Conservation (phyloP, 75 land plant species). For the Isoetes taiwanensis region DNA sequence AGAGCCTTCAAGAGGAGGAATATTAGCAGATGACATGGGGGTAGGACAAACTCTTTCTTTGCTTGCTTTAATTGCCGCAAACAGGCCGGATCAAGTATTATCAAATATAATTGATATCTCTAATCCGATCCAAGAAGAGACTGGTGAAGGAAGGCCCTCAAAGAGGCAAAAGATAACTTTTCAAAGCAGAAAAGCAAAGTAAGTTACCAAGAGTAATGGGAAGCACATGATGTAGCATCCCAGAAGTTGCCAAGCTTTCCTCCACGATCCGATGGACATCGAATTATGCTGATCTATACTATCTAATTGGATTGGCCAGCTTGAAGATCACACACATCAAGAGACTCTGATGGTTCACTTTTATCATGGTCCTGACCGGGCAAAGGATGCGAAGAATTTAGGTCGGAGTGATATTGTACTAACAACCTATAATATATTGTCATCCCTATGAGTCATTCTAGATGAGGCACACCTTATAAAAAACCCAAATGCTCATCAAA, state of each 20-base stretch:
- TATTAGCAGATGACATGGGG: constrained; percentile 96
- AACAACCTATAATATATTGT: constrained; percentile 74
- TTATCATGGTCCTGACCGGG: constrained; percentile 59
- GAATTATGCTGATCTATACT: constrained; percentile 57
- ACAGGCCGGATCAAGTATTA: too few relatives aligned
- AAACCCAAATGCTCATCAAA: constrained; percentile 48
- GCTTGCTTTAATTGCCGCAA: constrained; percentile 69
- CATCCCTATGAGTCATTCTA: constrained; percentile 50
- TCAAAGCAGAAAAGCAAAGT: constrained; percentile 8
- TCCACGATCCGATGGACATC: constrained; percentile 15
- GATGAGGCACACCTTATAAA: constrained; percentile 88
- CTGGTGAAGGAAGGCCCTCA: too few relatives aligned
- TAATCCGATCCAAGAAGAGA: too few relatives aligned
- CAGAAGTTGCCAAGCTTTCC: not conserved
- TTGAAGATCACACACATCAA: constrained; percentile 54
- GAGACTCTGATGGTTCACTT: constrained; percentile 55
- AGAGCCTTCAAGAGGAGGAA: constrained; percentile 63
- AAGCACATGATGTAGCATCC: not conserved
- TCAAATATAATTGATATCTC: too few relatives aligned
- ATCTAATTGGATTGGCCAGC: constrained; percentile 67
- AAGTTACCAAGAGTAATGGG: not conserved
- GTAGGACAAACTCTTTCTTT: constrained; percentile 76
- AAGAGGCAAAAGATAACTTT: too few relatives aligned
- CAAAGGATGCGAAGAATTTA: constrained; percentile 32
- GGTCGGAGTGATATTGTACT: constrained; percentile 63